Evolutionary conservation across 768 basidiomycete species (phyloP), one percentile per base, ranked within the genome.

Genomic region (Naganishia kalamii): DNA sequence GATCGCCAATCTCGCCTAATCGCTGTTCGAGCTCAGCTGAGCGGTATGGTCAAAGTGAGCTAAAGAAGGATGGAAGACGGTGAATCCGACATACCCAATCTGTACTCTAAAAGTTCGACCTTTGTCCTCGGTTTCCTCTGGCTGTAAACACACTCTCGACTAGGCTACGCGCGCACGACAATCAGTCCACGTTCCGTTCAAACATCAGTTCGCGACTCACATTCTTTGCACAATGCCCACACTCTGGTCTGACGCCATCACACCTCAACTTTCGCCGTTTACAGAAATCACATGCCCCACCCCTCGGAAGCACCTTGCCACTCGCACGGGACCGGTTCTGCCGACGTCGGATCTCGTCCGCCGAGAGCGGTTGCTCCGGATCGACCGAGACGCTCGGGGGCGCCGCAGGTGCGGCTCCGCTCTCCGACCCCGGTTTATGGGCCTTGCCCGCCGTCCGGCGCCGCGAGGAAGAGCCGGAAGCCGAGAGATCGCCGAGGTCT

Each of bases 281-380:
- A 37, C 66, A 67, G 46, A 67, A 67, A 41, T 67, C 66, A 43
- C 64, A 65, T 21, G 64, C 64, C 12, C 46, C 52, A 21, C 64
- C 64, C 49, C 64, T 41, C 19, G 66, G 60, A 19, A 67, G 27
- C 6, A 67, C 66, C 30, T 61, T 52, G 11, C 66, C 66, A 27
- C 60, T 60, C 10, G 66, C 66, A 27, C 66, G 33, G 21, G 49
- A 52, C 33, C 66, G 49, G 46, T 44, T 49, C 30, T 67, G 66
- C 25, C 49, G 62, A n/a, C 61, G 49, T 37, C 51, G 62, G 32
- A 67, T 67, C n/a, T 62, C 66, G 23, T 67, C 66, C 25, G 47
- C 50, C 10, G 65, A n/a, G 19, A 64, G 47, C 27, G 63, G 63
- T 21, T 52, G 44, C n/a, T 41, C 30, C 11, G 63, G 63, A 46